A percentile compares a stretch with the other conserved stretches of the same genome.
Conservation (phyloP, 2,329 filamentous ascomycete genomes). For the Epichloe glyceriae region DNA sequence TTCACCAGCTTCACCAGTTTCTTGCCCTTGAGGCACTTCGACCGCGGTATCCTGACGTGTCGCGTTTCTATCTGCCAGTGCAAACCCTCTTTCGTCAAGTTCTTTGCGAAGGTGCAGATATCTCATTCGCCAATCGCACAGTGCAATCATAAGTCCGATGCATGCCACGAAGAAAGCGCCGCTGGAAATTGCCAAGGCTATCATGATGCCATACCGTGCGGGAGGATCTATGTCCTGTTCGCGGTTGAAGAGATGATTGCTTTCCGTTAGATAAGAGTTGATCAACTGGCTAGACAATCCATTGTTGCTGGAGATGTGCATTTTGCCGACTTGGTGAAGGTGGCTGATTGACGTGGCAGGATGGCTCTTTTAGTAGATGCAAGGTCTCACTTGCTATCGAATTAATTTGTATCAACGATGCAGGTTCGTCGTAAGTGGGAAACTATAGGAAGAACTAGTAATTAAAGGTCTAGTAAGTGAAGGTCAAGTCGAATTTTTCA, state of each 20-base stretch:
- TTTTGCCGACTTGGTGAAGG: not conserved
- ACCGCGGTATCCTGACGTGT: not conserved
- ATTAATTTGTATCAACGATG: not conserved
- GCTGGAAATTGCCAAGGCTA: constrained; percentile 6
- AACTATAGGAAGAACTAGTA: not conserved
- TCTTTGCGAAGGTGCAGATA: constrained; percentile 5
- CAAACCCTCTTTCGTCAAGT: constrained; percentile 4
- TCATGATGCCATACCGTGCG: constrained; percentile 6
- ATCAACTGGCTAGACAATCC: not conserved
- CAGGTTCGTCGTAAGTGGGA: not conserved
- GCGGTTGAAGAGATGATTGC: constrained; percentile 1
- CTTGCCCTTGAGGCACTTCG: not conserved
- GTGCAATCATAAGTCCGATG: constrained; percentile 4
- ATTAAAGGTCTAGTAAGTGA: not conserved
- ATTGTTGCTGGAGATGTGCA: not conserved
- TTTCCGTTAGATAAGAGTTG: not conserved
- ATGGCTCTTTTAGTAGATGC: not conserved
- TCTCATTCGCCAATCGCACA: constrained; percentile 7
- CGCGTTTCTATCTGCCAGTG: not conserved
- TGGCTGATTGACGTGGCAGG: not conserved
- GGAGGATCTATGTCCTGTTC: constrained; percentile 4
- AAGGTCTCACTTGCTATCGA: not conserved
- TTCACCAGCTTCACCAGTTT: not conserved
- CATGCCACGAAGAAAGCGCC: constrained; percentile 7
- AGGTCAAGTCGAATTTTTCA: not conserved